These are phyloP conservation scores for Scheffersomyces lignosus DNA, from an alignment of 805 yeast genomes.

Conservation along the genomic window DNA sequence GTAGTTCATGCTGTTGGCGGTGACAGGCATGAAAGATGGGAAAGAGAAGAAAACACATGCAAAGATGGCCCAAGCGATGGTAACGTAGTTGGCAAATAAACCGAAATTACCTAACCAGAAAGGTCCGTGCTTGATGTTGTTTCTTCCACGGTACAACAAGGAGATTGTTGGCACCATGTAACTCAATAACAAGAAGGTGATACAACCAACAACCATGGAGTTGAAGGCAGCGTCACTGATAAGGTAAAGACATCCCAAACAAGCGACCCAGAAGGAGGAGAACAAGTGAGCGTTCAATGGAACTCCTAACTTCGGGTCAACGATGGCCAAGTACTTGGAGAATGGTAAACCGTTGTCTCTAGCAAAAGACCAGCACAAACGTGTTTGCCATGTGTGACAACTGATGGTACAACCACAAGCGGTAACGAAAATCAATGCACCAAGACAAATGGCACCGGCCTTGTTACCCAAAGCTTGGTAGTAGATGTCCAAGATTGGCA, in stretches of 20 bases:
- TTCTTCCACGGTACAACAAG: slow-evolving; percentile 35
- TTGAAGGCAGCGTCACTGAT: slow-evolving; percentile 41
- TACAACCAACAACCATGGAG: slow-evolving; percentile 39
- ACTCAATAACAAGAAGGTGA: slow-evolving; percentile 37
- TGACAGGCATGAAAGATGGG: slow-evolving; percentile 32
- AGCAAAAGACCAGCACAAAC: slow-evolving; percentile 44
- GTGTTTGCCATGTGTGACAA: slow-evolving; percentile 45
- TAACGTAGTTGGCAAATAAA: slow-evolving; percentile 30
- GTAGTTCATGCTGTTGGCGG: slow-evolving; percentile 29
- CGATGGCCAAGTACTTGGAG: slow-evolving; percentile 36
- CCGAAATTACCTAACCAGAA: slow-evolving; percentile 44
- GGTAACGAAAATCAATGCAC: slow-evolving; percentile 33
- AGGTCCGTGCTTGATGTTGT: slow-evolving; percentile 40
- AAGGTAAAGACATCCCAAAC: slow-evolving; percentile 38
- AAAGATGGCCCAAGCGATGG: slow-evolving; percentile 35
- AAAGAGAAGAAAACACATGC: slow-evolving; percentile 41
- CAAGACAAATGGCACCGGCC: slow-evolving; percentile 39
- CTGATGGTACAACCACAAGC: slow-evolving; percentile 40
- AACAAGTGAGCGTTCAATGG: slow-evolving; percentile 43
- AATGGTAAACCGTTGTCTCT: slow-evolving; percentile 46
- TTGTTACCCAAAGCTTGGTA: slow-evolving; percentile 36
- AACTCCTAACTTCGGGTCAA: slow-evolving; percentile 38
- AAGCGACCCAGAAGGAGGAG: slow-evolving; percentile 31
- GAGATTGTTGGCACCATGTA: slow-evolving; percentile 37
- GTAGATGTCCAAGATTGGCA: slow-evolving; percentile 43